These are phyloP conservation scores for Magnaporthales sp. DNA, from an alignment of 2,329 filamentous ascomycete genomes.

Conservation along the genomic window DNA sequence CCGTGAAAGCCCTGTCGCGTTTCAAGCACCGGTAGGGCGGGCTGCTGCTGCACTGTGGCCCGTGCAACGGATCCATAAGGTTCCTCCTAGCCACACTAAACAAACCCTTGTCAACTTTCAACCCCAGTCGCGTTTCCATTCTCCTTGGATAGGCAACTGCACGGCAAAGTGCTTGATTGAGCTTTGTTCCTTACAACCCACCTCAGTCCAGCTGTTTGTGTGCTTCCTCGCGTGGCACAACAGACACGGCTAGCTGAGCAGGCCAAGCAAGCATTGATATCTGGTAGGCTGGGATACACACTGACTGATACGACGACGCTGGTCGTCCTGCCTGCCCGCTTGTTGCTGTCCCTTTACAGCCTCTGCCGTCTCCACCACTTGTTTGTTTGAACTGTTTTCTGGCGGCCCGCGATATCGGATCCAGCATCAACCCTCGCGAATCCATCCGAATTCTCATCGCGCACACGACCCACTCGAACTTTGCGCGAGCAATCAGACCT, in stretches of 20 bases:
- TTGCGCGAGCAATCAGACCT: background rate
- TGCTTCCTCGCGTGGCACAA: background rate
- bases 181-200: background rate
- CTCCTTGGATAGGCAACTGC: background rate
- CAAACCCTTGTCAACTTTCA: background rate
- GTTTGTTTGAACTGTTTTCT: background rate
- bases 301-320: background rate
- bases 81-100: background rate
- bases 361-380: background rate
- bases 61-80: background rate
- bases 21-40: background rate
- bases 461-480: background rate
- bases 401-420: background rate
- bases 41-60: background rate
- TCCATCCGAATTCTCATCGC: background rate
- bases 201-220: slow-evolving; percentile 1
- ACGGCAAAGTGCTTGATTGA: background rate
- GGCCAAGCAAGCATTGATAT: background rate
- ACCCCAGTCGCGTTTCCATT: background rate
- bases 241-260: background rate
- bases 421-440: background rate
- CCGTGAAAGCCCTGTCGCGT: background rate
- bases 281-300: background rate
- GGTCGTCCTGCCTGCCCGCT: background rate
- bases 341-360: background rate